phyloP scores from a whole-genome alignment of 1,284 basidiomycete genomes.

The Austroboletus niveus region DNA sequence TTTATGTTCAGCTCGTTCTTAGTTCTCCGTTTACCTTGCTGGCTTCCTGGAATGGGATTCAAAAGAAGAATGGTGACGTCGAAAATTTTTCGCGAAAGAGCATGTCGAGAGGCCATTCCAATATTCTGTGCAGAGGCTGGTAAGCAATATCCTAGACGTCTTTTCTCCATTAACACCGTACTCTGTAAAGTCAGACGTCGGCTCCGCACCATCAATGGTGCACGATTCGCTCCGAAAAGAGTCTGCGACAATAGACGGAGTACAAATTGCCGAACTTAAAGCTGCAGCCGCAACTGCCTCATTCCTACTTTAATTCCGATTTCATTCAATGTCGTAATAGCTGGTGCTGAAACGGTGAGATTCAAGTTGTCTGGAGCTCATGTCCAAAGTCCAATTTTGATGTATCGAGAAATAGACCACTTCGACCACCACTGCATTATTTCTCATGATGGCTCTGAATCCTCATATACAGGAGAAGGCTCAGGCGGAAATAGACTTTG shows the following conservation, averaged over 20 bases:
- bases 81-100: neutral
- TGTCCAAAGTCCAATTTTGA: neutral
- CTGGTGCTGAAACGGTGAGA: neutral
- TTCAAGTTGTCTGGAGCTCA: no score
- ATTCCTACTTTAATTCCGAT: neutral
- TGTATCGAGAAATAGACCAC: neutral
- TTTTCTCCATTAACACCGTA: no score
- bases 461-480: neutral
- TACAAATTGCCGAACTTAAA: neutral
- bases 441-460: neutral
- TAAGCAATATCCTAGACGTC: neutral
- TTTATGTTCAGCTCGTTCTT: neutral
- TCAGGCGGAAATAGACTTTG: neutral
- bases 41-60: slow-evolving; percentile 17
- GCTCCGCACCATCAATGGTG: neutral
- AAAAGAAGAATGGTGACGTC: neutral
- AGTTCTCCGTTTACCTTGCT: slow-evolving; percentile 11
- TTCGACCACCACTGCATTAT: neutral
- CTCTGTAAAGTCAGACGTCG: neutral
- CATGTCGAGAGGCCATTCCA: slow-evolving; percentile 9
- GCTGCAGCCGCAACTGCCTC: neutral
- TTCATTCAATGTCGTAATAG: neutral
- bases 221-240: neutral
- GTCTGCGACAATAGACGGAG: neutral
- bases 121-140: slow-evolving; percentile 4